These are phyloP conservation scores for Ophiocordyceps camponoti-saundersi DNA, from an alignment of 2,329 filamentous ascomycete species.

Conservation along the genomic window DNA sequence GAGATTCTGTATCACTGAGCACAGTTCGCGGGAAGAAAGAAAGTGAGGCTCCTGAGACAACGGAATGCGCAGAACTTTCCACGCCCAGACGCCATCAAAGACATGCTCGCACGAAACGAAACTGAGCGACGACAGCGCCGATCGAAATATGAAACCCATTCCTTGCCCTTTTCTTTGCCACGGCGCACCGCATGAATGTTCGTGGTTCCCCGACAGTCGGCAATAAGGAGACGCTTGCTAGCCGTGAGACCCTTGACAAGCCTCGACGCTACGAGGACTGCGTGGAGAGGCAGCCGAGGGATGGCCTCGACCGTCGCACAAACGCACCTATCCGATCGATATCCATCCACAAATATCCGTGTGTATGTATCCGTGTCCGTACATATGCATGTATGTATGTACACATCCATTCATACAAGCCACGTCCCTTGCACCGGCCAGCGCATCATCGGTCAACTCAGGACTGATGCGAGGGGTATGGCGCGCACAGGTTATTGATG, in stretches of 20 bases:
- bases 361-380: too few relatives aligned
- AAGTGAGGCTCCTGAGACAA: not conserved
- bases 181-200: not conserved
- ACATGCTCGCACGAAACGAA: not conserved
- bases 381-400: too few relatives aligned
- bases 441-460: too few relatives aligned
- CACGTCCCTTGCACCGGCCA: too few relatives aligned
- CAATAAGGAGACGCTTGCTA: not conserved
- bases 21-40: not conserved
- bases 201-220: not conserved
- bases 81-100: not conserved
- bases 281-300: too few relatives aligned
- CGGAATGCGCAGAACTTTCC: not conserved
- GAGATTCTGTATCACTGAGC: too few relatives aligned
- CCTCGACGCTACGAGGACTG: not conserved
- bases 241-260: not conserved
- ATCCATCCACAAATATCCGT: too few relatives aligned
- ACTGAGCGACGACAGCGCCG: not conserved
- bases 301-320: too few relatives aligned
- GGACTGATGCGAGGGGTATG: too few relatives aligned
- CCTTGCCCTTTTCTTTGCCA: not conserved
- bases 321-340: too few relatives aligned
- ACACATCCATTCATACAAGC: too few relatives aligned
- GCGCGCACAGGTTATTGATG: too few relatives aligned
- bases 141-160: not conserved